These are phyloP conservation scores for Teratosphaeriaceae sp. DNA, from an alignment of 2,329 filamentous ascomycete species.

Conservation along the genomic window DNA sequence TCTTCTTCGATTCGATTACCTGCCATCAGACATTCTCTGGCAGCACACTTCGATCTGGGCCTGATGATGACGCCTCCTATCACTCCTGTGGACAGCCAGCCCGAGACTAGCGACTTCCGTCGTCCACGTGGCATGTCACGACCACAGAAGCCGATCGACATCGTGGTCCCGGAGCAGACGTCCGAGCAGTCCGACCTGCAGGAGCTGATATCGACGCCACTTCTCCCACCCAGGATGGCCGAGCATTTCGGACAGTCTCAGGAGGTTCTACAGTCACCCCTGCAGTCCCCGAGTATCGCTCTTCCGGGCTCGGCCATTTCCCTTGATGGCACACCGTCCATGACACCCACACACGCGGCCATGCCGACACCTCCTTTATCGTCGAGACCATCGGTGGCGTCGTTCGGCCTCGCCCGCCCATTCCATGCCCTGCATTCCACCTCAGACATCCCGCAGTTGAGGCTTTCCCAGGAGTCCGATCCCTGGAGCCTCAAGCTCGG, in stretches of 20 bases:
- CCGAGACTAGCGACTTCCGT: not conserved
- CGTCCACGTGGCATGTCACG: slow-evolving; percentile 5
- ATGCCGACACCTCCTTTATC: slow-evolving; percentile 67
- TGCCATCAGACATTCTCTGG: slow-evolving; percentile 60
- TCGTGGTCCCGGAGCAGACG: slow-evolving; percentile 26
- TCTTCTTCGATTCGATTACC: slow-evolving; percentile 71
- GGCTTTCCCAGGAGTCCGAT: slow-evolving; percentile 43
- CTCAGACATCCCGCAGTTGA: slow-evolving; percentile 59
- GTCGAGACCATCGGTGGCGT: slow-evolving; percentile 68
- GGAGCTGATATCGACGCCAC: slow-evolving; percentile 69
- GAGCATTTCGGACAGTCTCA: slow-evolving; percentile 46
- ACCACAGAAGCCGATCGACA: slow-evolving; percentile 11
- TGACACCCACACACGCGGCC: slow-evolving; percentile 42
- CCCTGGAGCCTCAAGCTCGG: slow-evolving; percentile 80
- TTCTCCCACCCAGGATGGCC: slow-evolving; percentile 75
- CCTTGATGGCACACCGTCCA: slow-evolving; percentile 40
- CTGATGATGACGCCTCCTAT: slow-evolving; percentile 30
- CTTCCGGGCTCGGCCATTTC: slow-evolving; percentile 47
- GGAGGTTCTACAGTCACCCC: slow-evolving; percentile 64
- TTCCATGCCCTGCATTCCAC: slow-evolving; percentile 43
- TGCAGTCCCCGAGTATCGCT: slow-evolving; percentile 76
- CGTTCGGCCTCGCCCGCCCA: slow-evolving; percentile 53
- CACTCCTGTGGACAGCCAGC: slow-evolving; percentile 13
- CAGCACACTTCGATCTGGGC: slow-evolving; percentile 36
- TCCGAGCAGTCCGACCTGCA: slow-evolving; percentile 46